Conservation (phyloP, 352 stramenopile genomes). For the Peronospora farinosa region DNA sequence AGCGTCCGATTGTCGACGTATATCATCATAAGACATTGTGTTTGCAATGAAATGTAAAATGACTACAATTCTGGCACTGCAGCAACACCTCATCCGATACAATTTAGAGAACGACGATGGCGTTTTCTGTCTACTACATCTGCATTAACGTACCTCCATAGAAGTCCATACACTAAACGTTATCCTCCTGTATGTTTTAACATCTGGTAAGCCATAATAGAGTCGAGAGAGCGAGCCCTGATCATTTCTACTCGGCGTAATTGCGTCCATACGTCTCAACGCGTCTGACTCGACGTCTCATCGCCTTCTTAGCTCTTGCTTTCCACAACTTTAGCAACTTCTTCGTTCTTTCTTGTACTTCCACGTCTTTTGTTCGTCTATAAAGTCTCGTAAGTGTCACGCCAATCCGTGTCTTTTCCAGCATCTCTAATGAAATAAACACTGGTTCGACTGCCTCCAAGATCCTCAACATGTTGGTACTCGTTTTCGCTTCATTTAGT, state of each 20-base stretch:
- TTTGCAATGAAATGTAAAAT: not conserved
- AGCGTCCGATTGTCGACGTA: conserved; percentile 17
- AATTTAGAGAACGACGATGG: not conserved
- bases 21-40: conserved; percentile 9
- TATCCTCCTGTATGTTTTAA: too few relatives aligned
- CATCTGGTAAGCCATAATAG: too few relatives aligned
- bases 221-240: too few relatives aligned
- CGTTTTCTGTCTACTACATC: not conserved
- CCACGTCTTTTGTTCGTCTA: conserved; percentile 22
- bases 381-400: conserved; percentile 32
- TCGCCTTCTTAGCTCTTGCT: conserved; percentile 54
- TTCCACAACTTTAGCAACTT: conserved; percentile 67
- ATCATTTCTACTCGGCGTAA: conserved; percentile 41
- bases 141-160: not conserved
- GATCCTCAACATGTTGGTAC: conserved; percentile 38
- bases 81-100: conserved; percentile 4
- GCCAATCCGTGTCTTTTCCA: conserved; percentile 63
- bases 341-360: conserved; percentile 35
- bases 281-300: conserved; percentile 42
- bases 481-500: conserved; percentile 48
- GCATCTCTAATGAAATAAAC: conserved; percentile 77
- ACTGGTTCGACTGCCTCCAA: conserved; percentile 52
- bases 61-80: not conserved
- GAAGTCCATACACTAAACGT: too few relatives aligned
- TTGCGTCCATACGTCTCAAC: conserved; percentile 70